Base-by-base conservation (phyloP, 1,284 basidiomycete species). In the Ustilago nuda region DNA sequence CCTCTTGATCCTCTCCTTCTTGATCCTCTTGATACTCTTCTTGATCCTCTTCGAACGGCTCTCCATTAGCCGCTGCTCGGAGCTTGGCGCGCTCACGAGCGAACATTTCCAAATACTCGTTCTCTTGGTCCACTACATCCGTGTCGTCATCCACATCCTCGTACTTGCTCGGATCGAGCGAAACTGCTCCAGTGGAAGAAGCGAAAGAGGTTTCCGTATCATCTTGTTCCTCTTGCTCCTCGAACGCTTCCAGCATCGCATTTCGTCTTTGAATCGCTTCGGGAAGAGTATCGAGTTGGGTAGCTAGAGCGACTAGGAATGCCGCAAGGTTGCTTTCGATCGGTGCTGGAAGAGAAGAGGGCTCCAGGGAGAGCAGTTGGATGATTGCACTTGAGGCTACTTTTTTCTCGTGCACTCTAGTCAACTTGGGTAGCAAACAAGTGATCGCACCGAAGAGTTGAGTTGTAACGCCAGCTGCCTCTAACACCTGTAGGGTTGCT, bases 341-440 rank as follows among this genome's bases (percentile, higher is more conserved):
- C 11, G 74, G 51, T 2, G 69, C 61, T 0, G 84, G 83, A n/a
- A 84, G 60, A 23, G 61, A 45, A 2, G 71, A 55, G 0, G 79
- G 72, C 27, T 70, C 67, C 32, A 84, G 64, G 17, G 76, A 70
- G 3, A 85, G 76, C 27, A 85, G 52, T 50, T 74, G 76, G 36
- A 84, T 72, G 69, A 95, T 87, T 9, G 93, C 90, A 66, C 93
- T 85, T 57, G 94, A 89, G 71, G 90, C 90, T 64, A 96, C 88
- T 86, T 93, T 94, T 89, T 94, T 94, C 86, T 95, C 94, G 85
- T 96, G 93, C 43, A 95, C 93, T n/a, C 93, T 89, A 3, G 92
- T 92, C 51, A 94, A 88, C 56, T 89, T 89, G 35, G 88, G 87
- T 27, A 90, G 88, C 55, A 87, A 87, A 64, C 90, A 90, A 6